Conservation (phyloP, 768 basidiomycete species). For the Kwoniella bestiolae region DNA sequence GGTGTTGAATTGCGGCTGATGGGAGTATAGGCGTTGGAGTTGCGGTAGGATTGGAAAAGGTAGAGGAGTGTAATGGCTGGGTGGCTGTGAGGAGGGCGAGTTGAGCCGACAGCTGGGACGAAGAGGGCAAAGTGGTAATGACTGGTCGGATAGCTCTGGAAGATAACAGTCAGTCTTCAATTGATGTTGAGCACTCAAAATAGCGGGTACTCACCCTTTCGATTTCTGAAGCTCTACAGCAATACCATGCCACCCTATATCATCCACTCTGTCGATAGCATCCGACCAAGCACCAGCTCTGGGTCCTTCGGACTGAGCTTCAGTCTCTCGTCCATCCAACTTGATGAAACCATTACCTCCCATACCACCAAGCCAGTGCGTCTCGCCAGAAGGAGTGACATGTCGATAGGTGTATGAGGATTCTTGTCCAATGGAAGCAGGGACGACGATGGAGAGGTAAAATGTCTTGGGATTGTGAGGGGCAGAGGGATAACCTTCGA, state of each 20-base stretch:
- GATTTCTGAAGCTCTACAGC: conserved; percentile 4
- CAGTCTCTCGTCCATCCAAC: conserved; percentile 9
- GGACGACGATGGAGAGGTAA: not conserved
- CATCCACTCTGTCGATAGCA: not conserved
- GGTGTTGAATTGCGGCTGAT: not conserved
- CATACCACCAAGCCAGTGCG: conserved; percentile 43
- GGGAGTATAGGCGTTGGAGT: not conserved
- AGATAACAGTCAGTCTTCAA: too few relatives aligned
- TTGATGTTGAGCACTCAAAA: too few relatives aligned
- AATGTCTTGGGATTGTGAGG: not conserved
- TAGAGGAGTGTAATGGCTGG: not conserved
- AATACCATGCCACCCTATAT: conserved; percentile 17
- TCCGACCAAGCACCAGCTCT: conserved; percentile 22
- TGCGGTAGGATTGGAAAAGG: conserved; percentile 8
- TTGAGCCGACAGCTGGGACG: not conserved
- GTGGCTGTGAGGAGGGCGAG: not conserved
- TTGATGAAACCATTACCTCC: conserved; percentile 41
- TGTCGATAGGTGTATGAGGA: conserved; percentile 46
- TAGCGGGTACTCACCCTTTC: conserved; percentile 10
- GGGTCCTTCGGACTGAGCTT: not conserved
- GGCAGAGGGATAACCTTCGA: not conserved
- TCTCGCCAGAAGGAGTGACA: conserved; percentile 24
- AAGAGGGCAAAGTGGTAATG: not conserved
- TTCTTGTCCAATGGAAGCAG: not conserved
- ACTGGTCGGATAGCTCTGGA: too few relatives aligned